Conservation (phyloP, 495 filamentous ascomycete genomes). For the Rostrohypoxylon terebratum region DNA sequence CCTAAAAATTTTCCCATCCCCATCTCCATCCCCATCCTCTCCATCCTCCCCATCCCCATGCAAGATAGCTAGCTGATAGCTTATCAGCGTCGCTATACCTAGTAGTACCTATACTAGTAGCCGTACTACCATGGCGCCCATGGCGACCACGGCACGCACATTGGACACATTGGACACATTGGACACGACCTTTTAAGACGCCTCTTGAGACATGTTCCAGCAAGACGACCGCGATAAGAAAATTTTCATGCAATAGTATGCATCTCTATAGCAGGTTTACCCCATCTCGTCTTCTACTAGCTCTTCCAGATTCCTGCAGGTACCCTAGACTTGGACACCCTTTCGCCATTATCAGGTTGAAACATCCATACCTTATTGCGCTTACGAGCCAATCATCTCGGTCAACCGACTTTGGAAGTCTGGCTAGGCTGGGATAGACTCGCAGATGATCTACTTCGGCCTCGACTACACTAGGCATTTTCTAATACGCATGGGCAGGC, state of each 20-base stretch:
- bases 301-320: conserved; percentile 48
- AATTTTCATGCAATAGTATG: conserved; percentile 41
- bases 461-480: conserved; percentile 27
- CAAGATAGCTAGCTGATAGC: conserved; percentile 28
- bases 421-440: conserved; percentile 39
- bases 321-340: conserved; percentile 44
- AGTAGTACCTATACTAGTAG: no score
- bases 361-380: conserved; percentile 36
- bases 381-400: conserved; percentile 37
- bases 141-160: background rate
- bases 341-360: conserved; percentile 33
- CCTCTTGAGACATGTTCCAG: conserved; percentile 16
- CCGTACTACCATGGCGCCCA: conserved; percentile 14
- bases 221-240: conserved; percentile 32
- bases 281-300: conserved; percentile 32
- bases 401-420: conserved; percentile 28
- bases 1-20: conserved; percentile 40
- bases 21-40: no score
- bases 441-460: conserved; percentile 40
- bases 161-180: no score
- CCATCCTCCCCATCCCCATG: conserved; percentile 24
- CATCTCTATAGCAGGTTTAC: conserved; percentile 30
- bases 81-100: conserved; percentile 35
- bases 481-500: conserved; percentile 39
- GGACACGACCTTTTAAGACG: conserved; percentile 7